phyloP scores from a whole-genome alignment of 768 basidiomycete genomes.

The Mrakia gelida region DNA sequence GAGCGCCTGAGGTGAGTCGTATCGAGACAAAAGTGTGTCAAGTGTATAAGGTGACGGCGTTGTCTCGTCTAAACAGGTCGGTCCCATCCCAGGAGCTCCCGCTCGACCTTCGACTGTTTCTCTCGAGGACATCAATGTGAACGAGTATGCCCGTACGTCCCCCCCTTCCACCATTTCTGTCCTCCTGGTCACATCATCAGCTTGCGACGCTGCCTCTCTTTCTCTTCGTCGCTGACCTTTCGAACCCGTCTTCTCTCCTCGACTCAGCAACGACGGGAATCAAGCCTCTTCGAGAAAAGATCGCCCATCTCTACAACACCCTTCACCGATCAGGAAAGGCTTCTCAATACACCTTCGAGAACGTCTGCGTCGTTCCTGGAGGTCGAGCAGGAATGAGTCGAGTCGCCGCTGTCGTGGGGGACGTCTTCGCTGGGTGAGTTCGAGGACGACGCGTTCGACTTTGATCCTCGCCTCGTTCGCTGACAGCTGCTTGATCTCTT shows the following conservation, averaged over 20 bases:
- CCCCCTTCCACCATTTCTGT: constrained; percentile 71
- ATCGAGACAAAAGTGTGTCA: no score
- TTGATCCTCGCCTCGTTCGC: not conserved
- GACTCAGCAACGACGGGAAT: not conserved
- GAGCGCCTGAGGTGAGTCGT: constrained; percentile 48
- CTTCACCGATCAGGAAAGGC: constrained; percentile 75
- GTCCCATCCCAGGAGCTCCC: constrained; percentile 70
- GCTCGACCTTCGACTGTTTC: constrained; percentile 62
- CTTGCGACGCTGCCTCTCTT: constrained; percentile 3
- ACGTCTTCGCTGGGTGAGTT: constrained; percentile 60
- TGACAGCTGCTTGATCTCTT: not conserved
- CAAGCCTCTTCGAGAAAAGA: constrained; percentile 61
- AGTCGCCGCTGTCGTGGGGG: constrained; percentile 84
- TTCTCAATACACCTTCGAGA: constrained; percentile 85
- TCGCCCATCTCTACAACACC: constrained; percentile 82
- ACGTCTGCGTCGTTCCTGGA: constrained; percentile 80
- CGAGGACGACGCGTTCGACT: not conserved
- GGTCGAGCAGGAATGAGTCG: constrained; percentile 85
- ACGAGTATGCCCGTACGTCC: constrained; percentile 35
- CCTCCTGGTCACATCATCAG: not conserved
- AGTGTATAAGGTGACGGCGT: no score
- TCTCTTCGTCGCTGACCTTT: constrained; percentile 1
- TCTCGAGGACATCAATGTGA: constrained; percentile 50
- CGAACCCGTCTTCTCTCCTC: no score
- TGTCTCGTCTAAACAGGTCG: constrained; percentile 48